phyloP scores from a whole-genome alignment of 2,329 filamentous ascomycete genomes.

The Curvularia eragrostidis region DNA sequence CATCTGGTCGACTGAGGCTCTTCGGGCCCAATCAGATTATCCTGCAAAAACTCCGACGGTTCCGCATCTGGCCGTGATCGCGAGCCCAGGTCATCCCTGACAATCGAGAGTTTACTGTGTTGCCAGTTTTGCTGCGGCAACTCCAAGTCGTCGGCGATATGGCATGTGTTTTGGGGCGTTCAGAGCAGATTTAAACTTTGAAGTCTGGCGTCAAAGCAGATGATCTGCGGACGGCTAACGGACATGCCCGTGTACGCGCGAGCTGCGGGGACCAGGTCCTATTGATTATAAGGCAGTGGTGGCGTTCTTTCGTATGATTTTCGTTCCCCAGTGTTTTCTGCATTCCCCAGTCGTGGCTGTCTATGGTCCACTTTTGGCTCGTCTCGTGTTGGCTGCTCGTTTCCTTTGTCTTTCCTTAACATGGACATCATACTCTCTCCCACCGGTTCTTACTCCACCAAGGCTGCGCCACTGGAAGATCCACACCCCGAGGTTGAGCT shows the following conservation, averaged over 20 bases:
- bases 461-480: slow-evolving; percentile 7
- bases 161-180: not conserved
- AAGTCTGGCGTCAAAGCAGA: not conserved
- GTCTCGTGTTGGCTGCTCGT: slow-evolving; percentile 1
- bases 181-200: slow-evolving; percentile 7
- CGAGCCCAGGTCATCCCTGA: not conserved
- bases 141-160: not conserved
- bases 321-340: slow-evolving; percentile 2
- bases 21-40: not conserved
- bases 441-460: slow-evolving; percentile 7
- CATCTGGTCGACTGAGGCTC: not conserved
- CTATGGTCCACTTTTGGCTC: slow-evolving; percentile 7
- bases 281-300: slow-evolving; percentile 4
- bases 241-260: slow-evolving; percentile 5
- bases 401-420: not conserved
- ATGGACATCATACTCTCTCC: slow-evolving; percentile 10
- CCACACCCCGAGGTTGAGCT: slow-evolving; percentile 26
- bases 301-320: not conserved
- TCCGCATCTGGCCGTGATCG: not conserved
- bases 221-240: slow-evolving; percentile 5
- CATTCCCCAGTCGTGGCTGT: not conserved
- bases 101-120: not conserved
- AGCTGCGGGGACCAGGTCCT: not conserved
- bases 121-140: not conserved
- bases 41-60: not conserved